Conservation (phyloP, 139 green algal genomes). For the Coelastrella sp. region DNA sequence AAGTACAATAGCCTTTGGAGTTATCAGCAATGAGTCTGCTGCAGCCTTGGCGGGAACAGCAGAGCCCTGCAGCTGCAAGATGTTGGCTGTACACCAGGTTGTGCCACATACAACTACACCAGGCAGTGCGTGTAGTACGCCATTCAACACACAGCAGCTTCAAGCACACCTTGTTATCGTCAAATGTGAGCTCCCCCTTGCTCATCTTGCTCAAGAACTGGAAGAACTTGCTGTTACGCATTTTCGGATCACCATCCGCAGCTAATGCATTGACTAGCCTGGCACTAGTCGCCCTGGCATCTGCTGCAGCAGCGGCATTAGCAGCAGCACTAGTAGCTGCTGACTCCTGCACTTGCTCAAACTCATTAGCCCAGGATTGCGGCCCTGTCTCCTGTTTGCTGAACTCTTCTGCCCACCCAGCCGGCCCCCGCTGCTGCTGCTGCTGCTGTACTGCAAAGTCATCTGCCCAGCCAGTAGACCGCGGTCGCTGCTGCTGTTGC, state of each 20-base stretch:
- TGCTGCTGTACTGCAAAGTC: slow-evolving; percentile 60
- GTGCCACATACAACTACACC: too few species aligned
- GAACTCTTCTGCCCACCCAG: slow-evolving; percentile 16
- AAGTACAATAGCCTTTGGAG: too few species aligned
- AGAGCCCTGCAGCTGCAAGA: too few species aligned
- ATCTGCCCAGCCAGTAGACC: slow-evolving; percentile 64
- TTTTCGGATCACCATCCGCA: slow-evolving; percentile 82
- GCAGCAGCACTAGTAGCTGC: not conserved
- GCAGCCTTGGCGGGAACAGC: too few species aligned
- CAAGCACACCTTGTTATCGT: slow-evolving; percentile 80
- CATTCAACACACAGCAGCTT: not conserved
- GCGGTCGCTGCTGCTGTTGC: slow-evolving; percentile 27
- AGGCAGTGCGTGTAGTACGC: too few species aligned
- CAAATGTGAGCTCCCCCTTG: slow-evolving; percentile 85
- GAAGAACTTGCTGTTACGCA: slow-evolving; percentile 93
- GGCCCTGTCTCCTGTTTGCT: not conserved
- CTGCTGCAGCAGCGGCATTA: slow-evolving; percentile 8
- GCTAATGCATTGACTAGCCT: slow-evolving; percentile 49
- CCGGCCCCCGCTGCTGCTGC: slow-evolving; percentile 23
- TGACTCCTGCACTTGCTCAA: slow-evolving; percentile 5
- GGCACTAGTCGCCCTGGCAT: not conserved
- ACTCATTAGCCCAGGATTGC: not conserved
- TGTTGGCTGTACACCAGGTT: too few species aligned
- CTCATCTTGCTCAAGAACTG: slow-evolving; percentile 98
- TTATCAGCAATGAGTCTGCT: too few species aligned